Percentiles rank a stretch among this genome's conserved stretches.
phyloP scores from a whole-genome alignment of 495 filamentous ascomycete genomes.

The Annulohypoxylon moriforme region DNA sequence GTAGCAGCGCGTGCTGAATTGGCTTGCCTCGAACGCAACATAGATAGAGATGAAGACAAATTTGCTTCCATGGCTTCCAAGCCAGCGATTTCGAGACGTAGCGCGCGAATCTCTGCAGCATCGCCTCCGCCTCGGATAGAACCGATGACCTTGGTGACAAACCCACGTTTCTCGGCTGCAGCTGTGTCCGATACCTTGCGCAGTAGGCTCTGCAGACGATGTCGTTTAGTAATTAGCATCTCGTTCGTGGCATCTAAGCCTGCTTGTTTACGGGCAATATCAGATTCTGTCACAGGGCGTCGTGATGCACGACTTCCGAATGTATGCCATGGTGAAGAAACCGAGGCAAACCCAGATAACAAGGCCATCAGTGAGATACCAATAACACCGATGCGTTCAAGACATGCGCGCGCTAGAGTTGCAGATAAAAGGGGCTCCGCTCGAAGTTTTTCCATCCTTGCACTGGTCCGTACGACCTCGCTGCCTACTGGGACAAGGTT shows the following conservation, averaged over 20 bases:
- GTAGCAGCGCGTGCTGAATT: slow-evolving; percentile 72
- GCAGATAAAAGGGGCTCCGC: slow-evolving; percentile 31
- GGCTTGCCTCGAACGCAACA: slow-evolving; percentile 68
- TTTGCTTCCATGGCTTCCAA: slow-evolving; percentile 78
- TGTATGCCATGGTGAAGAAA: slow-evolving; percentile 83
- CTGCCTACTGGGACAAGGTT: slow-evolving; percentile 68
- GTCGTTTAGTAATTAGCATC: slow-evolving; percentile 75
- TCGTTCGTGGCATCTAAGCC: slow-evolving; percentile 80
- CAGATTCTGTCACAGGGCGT: slow-evolving; percentile 72
- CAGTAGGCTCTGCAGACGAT: slow-evolving; percentile 73
- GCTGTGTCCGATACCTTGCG: slow-evolving; percentile 65
- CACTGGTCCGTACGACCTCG: slow-evolving; percentile 44
- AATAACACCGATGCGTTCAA: slow-evolving; percentile 82
- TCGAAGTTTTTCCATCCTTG: slow-evolving; percentile 38
- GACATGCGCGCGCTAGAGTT: slow-evolving; percentile 72
- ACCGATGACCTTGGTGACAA: slow-evolving; percentile 75
- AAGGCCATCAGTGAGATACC: slow-evolving; percentile 85
- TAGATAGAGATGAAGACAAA: slow-evolving; percentile 68
- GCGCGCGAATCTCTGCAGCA: slow-evolving; percentile 69
- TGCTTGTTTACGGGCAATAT: slow-evolving; percentile 76
- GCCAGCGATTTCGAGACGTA: slow-evolving; percentile 81
- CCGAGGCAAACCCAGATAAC: slow-evolving; percentile 82
- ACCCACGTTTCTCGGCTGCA: slow-evolving; percentile 59
- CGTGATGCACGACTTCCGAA: slow-evolving; percentile 67
- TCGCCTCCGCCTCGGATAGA: slow-evolving; percentile 71